These are phyloP conservation scores for Camellia granthamiana DNA, from an alignment of 148 eudicot species.

Conservation along the genomic window DNA sequence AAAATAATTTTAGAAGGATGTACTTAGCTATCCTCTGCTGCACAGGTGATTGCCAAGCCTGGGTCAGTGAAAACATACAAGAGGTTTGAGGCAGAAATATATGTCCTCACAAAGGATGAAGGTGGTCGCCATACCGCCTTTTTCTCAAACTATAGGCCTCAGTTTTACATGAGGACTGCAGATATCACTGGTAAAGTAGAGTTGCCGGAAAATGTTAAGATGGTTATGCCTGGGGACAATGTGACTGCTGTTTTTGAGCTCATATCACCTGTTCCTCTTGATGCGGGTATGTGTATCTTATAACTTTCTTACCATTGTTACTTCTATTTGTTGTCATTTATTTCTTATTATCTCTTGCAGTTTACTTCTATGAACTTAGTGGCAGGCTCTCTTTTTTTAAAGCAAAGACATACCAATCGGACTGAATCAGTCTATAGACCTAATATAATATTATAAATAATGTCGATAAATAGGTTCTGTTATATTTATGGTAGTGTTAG, in stretches of 20 bases:
- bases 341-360: no score
- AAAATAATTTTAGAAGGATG: conserved; percentile 5
- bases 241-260: conserved; percentile 94
- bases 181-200: conserved; percentile 87
- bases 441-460: no score
- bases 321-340: background rate
- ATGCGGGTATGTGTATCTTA: conserved; percentile 51
- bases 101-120: conserved; percentile 93
- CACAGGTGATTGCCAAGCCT: conserved; percentile 90
- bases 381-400: no score
- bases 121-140: conserved; percentile 97
- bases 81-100: conserved; percentile 86
- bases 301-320: background rate
- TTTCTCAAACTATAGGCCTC: conserved; percentile 81
- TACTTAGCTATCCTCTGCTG: background rate
- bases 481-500: no score
- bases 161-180: conserved; percentile 90
- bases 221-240: conserved; percentile 99
- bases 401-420: no score
- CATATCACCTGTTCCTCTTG: conserved; percentile 73
- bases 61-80: conserved; percentile 70
- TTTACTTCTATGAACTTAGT: no score
- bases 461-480: no score
- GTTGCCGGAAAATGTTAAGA: conserved; percentile 91
- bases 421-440: no score